These are phyloP conservation scores for Wickerhamomyces sydowiorum DNA, from an alignment of 805 yeast species.

Conservation along the genomic window DNA sequence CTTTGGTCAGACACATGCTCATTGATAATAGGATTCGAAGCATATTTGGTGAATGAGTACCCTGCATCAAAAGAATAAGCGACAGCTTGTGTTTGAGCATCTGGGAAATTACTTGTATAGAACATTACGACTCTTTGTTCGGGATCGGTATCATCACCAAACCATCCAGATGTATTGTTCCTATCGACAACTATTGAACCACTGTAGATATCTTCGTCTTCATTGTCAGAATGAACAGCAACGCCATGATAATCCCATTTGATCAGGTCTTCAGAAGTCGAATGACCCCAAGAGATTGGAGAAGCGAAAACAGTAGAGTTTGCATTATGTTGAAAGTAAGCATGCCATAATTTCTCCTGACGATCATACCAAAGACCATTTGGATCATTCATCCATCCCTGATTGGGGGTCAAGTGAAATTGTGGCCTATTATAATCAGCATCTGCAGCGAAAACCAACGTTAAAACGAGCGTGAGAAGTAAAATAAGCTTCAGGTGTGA, in stretches of 20 bases:
- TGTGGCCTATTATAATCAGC: not conserved
- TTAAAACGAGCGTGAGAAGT: not conserved
- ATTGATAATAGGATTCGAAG: constrained; percentile 25
- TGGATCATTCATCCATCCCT: constrained; percentile 40
- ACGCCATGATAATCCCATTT: constrained; percentile 28
- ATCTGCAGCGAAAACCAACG: not conserved
- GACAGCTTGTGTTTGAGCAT: constrained; percentile 24
- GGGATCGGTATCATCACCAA: constrained; percentile 19
- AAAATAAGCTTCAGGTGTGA: no score
- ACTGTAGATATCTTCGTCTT: constrained; percentile 27
- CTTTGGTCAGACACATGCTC: constrained; percentile 23
- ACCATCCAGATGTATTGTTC: constrained; percentile 30
- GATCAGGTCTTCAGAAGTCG: constrained; percentile 28
- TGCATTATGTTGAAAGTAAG: constrained; percentile 35
- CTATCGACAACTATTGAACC: constrained; percentile 31
- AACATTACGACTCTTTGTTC: constrained; percentile 30
- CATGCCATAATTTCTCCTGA: constrained; percentile 26
- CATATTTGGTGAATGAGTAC: constrained; percentile 22
- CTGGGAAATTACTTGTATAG: constrained; percentile 18
- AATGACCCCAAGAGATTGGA: constrained; percentile 38
- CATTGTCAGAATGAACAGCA: constrained; percentile 25
- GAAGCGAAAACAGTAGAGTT: constrained; percentile 26
- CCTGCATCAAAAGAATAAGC: constrained; percentile 31
- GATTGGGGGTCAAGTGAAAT: constrained; percentile 29
- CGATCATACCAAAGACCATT: constrained; percentile 33